A percentile compares a stretch with the other conserved stretches of the same genome.
These are phyloP conservation scores for Clonostachys rosea DNA, from an alignment of 2,329 filamentous ascomycete genomes.

Conservation along the genomic window DNA sequence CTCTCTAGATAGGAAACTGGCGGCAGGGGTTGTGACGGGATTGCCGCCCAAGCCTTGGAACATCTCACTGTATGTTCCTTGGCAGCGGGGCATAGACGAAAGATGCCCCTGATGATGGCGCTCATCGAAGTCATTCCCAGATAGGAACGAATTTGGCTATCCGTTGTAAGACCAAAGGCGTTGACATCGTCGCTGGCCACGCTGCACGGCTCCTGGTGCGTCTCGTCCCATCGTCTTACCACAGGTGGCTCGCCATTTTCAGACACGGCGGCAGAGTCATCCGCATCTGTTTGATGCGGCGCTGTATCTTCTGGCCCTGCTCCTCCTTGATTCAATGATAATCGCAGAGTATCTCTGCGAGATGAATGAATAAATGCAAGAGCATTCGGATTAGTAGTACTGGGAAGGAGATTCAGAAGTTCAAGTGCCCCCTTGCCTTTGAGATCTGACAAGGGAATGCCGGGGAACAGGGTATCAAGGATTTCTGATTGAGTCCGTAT, in stretches of 20 bases:
- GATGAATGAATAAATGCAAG: not conserved
- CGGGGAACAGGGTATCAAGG: slow-evolving; percentile 13
- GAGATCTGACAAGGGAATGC: slow-evolving; percentile 7
- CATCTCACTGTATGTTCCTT: slow-evolving; percentile 16
- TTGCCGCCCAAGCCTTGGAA: slow-evolving; percentile 12
- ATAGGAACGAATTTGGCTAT: slow-evolving; percentile 53
- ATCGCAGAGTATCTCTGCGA: not conserved
- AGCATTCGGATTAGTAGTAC: not conserved
- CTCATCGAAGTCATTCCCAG: slow-evolving; percentile 61
- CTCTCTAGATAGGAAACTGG: slow-evolving; percentile 24
- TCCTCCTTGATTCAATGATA: not conserved
- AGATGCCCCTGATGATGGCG: slow-evolving; percentile 55
- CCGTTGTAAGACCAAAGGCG: slow-evolving; percentile 36
- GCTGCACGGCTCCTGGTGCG: slow-evolving; percentile 11
- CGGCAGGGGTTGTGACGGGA: slow-evolving; percentile 17
- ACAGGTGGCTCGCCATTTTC: slow-evolving; percentile 16
- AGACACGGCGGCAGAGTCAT: slow-evolving; percentile 14
- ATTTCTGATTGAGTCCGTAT: slow-evolving; percentile 12
- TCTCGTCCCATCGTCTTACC: slow-evolving; percentile 20
- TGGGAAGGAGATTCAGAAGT: slow-evolving; percentile 8
- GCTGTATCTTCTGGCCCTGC: not conserved
- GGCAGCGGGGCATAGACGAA: slow-evolving; percentile 20
- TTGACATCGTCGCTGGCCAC: slow-evolving; percentile 23
- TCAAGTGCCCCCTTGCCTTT: slow-evolving; percentile 11
- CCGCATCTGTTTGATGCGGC: not conserved